These are phyloP conservation scores for Eucalyptus tenuipes DNA, from an alignment of 345 rosid species.

Conservation along the genomic window DNA sequence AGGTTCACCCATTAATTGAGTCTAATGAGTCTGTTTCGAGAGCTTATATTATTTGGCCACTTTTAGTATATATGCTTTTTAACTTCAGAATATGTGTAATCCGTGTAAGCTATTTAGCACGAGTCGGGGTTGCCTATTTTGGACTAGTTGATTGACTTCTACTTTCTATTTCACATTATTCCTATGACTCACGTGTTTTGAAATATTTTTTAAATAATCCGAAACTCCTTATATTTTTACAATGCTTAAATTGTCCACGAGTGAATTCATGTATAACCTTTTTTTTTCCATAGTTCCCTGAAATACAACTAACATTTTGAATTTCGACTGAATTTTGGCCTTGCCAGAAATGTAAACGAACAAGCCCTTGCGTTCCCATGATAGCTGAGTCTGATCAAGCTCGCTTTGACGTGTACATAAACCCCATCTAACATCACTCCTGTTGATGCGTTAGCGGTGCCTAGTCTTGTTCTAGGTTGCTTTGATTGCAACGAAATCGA, in stretches of 20 bases:
- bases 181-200: fast-evolving
- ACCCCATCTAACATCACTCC: not conserved
- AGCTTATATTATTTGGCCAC: not conserved
- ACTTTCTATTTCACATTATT: not conserved
- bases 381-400: not conserved
- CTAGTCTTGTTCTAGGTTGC: not conserved
- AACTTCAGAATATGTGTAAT: not conserved
- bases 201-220: not conserved
- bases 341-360: not conserved
- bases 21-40: not conserved
- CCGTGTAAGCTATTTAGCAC: not conserved
- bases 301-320: not conserved
- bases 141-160: not conserved
- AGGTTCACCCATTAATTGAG: not conserved
- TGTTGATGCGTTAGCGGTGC: not conserved
- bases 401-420: not conserved
- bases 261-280: not conserved
- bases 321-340: not conserved
- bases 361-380: not conserved
- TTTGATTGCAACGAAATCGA: not conserved
- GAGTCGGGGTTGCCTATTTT: not conserved
- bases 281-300: not conserved
- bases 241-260: not conserved
- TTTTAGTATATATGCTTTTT: not conserved
- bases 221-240: not conserved